Evolutionary conservation across 139 green algal species (phyloP).

Genomic region (Chlorella sorokiniana): DNA sequence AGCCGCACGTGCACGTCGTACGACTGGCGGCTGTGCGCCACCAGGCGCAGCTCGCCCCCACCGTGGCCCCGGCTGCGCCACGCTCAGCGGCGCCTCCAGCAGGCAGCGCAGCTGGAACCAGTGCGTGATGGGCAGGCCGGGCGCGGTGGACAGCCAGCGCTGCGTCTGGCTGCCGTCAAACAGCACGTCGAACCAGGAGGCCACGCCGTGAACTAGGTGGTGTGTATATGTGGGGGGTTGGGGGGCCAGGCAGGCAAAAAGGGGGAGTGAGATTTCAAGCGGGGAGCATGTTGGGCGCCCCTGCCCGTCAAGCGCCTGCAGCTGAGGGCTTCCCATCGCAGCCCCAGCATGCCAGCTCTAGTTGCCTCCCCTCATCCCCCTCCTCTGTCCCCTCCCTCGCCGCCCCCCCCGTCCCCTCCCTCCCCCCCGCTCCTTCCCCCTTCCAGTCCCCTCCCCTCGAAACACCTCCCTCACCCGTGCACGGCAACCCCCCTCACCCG

Average conservation of each 20-base stretch:
- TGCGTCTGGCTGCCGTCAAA: constrained; percentile 75
- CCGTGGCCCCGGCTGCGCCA: constrained; percentile 37
- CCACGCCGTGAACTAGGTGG: constrained; percentile 84
- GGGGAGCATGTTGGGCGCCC: no score
- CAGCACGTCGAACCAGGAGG: constrained; percentile 95
- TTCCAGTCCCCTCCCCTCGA: background rate
- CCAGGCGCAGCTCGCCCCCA: constrained; percentile 67
- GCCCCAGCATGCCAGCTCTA: background rate
- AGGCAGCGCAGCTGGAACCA: constrained; percentile 92
- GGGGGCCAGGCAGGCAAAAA: background rate
- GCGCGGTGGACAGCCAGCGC: constrained; percentile 90
- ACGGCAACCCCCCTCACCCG: background rate
- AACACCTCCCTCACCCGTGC: background rate
- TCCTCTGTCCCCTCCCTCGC: no score
- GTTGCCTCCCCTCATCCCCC: no score
- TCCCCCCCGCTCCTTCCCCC: background rate
- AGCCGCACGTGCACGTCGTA: constrained; percentile 81
- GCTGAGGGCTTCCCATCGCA: no score
- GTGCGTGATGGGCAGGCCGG: constrained; percentile 91
- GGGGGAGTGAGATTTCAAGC: background rate
- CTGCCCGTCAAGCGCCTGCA: no score
- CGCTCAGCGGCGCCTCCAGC: constrained; percentile 67
- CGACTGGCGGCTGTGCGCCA: constrained; percentile 77
- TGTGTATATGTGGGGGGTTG: constrained; percentile 58
- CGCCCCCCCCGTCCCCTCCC: no score